Conservation (phyloP, 1,139 yeast species). For the Magnusiomyces paraingens region DNA sequence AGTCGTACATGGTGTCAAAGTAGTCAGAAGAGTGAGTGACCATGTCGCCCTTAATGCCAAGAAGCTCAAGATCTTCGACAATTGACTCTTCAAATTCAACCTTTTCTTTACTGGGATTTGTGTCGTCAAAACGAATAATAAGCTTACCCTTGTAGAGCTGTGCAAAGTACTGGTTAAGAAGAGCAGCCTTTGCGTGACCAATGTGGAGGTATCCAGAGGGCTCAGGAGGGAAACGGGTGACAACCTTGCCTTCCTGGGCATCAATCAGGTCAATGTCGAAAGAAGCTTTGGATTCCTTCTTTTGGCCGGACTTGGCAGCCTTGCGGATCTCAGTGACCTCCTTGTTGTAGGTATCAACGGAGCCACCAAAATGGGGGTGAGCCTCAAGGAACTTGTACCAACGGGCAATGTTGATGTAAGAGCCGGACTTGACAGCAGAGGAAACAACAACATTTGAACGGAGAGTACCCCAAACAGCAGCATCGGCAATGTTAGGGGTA, state of each 20-base stretch:
- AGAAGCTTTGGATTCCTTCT: slow-evolving; percentile 57
- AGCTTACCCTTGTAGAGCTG: slow-evolving; percentile 78
- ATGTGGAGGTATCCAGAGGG: slow-evolving; percentile 96
- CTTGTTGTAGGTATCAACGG: slow-evolving; percentile 61
- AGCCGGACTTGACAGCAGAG: slow-evolving; percentile 77
- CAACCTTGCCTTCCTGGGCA: slow-evolving; percentile 89
- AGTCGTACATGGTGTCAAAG: slow-evolving; percentile 76
- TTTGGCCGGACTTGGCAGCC: slow-evolving; percentile 50
- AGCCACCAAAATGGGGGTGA: slow-evolving; percentile 60
- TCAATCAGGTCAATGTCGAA: slow-evolving; percentile 88
- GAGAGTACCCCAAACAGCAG: slow-evolving; percentile 88
- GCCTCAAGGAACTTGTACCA: slow-evolving; percentile 81
- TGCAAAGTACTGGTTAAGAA: slow-evolving; percentile 94
- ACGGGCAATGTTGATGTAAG: slow-evolving; percentile 79
- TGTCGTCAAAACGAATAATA: slow-evolving; percentile 91
- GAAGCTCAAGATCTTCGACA: slow-evolving; percentile 79
- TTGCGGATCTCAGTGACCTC: slow-evolving; percentile 70
- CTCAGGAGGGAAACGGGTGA: slow-evolving; percentile 98
- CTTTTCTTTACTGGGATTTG: slow-evolving; percentile 98
- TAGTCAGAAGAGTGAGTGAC: slow-evolving; percentile 95
- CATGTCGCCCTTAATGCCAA: slow-evolving; percentile 89
- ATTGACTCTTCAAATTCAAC: slow-evolving; percentile 84
- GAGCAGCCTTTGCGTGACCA: slow-evolving; percentile 96
- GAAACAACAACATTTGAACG: slow-evolving; percentile 92
- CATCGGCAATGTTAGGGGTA: slow-evolving; percentile 64